Conservation (phyloP, 2,329 filamentous ascomycete species). For the Aureobasidium pullulans region DNA sequence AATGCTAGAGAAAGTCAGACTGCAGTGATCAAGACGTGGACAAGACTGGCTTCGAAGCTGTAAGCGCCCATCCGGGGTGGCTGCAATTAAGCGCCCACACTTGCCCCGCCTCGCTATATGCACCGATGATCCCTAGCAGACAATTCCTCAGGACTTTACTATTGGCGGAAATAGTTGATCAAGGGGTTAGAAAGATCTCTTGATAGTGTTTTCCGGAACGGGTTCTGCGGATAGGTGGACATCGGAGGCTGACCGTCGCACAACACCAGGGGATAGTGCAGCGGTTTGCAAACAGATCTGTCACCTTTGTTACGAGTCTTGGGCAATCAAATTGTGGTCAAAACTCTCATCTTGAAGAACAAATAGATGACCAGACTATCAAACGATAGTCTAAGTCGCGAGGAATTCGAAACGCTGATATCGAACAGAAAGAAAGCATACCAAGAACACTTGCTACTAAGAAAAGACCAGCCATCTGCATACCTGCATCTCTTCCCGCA, state of each 20-base stretch:
- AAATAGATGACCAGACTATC: background rate
- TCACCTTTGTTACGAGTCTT: background rate
- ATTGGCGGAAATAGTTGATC: background rate
- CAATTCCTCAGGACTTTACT: background rate
- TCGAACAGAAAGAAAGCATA: background rate
- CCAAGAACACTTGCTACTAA: background rate
- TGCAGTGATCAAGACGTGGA: background rate
- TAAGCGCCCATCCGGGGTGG: constrained; percentile 8
- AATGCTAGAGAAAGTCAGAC: background rate
- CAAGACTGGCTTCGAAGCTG: background rate
- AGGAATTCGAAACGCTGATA: background rate
- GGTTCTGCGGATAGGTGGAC: background rate
- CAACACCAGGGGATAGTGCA: background rate
- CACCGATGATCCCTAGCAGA: background rate
- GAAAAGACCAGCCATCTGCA: constrained; percentile 3
- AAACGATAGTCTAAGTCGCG: background rate
- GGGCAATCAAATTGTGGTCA: background rate
- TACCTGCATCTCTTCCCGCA: background rate
- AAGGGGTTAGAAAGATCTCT: background rate
- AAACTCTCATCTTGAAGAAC: background rate
- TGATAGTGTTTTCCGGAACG: background rate
- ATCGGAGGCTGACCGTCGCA: background rate
- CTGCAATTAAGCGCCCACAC: constrained; percentile 5
- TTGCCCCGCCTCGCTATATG: background rate
- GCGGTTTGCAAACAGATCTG: background rate